Conservation (phyloP, 129 eudicot genomes). For the Escallonia rubra region DNA sequence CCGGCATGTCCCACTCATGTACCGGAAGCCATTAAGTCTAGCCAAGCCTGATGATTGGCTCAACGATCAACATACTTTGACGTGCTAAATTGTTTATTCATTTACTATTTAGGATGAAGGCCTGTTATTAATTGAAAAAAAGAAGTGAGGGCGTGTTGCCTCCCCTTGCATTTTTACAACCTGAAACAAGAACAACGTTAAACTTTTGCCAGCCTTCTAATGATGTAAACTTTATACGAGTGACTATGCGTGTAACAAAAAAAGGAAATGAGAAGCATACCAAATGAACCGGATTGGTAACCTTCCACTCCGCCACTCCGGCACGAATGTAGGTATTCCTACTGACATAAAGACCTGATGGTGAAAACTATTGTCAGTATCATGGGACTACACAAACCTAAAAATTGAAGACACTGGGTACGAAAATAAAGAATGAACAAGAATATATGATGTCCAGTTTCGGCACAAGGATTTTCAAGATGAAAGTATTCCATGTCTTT, state of each 20-base stretch:
- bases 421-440: background rate
- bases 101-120: too few relatives aligned
- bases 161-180: too few relatives aligned
- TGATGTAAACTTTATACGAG: background rate
- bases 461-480: background rate
- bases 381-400: background rate
- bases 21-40: too few relatives aligned
- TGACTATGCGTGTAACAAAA: background rate
- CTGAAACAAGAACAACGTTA: too few relatives aligned
- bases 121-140: too few relatives aligned
- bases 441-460: background rate
- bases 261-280: slow-evolving; percentile 29
- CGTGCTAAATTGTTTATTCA: too few relatives aligned
- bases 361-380: slow-evolving; percentile 6
- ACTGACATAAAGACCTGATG: slow-evolving; percentile 82
- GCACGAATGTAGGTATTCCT: slow-evolving; percentile 95
- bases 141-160: too few relatives aligned
- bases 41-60: too few relatives aligned
- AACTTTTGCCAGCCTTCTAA: background rate
- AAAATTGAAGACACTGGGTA: background rate
- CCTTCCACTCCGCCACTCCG: slow-evolving; percentile 94
- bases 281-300: slow-evolving; percentile 86
- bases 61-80: too few relatives aligned
- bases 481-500: too few relatives aligned
- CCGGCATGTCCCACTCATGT: too few relatives aligned